Conservation (phyloP, 352 stramenopile genomes). For the Pythium dissotocum region DNA sequence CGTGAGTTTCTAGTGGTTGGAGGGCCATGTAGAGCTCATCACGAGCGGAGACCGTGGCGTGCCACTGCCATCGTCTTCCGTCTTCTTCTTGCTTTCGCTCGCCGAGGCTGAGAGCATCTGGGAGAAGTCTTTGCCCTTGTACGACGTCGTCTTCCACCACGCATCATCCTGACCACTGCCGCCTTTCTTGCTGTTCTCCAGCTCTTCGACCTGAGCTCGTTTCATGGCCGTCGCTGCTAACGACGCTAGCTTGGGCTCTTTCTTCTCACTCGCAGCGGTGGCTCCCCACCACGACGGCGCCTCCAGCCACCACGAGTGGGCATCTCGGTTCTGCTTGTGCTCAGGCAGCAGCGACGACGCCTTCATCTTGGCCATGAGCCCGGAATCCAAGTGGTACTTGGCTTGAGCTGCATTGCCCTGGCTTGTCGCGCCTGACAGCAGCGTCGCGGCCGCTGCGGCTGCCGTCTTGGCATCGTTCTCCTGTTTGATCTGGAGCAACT, state of each 20-base stretch:
- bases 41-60: conserved; percentile 27
- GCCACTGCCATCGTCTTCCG: conserved; percentile 18
- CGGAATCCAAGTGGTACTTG: conserved; percentile 31
- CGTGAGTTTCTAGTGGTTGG: neutral
- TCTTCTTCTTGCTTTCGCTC: conserved; percentile 22
- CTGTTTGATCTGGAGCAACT: conserved; percentile 52
- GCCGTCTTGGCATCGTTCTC: conserved; percentile 26
- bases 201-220: conserved; percentile 24
- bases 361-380: conserved; percentile 27
- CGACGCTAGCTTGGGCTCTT: conserved; percentile 33
- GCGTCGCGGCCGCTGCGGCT: conserved; percentile 18
- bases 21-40: conserved; percentile 29
- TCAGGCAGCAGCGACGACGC: conserved; percentile 16
- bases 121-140: conserved; percentile 76
- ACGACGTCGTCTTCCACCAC: conserved; percentile 72
- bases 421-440: neutral
- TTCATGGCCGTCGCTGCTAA: conserved; percentile 32
- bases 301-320: conserved; percentile 63
- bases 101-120: conserved; percentile 28
- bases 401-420: conserved; percentile 7
- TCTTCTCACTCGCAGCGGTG: conserved; percentile 14
- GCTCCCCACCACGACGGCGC: conserved; percentile 66
- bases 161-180: conserved; percentile 30
- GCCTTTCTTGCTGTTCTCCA: conserved; percentile 5
- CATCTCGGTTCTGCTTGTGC: conserved; percentile 18